phyloP scores from a whole-genome alignment of 148 eudicot species.

The Chenopodium quinoa region DNA sequence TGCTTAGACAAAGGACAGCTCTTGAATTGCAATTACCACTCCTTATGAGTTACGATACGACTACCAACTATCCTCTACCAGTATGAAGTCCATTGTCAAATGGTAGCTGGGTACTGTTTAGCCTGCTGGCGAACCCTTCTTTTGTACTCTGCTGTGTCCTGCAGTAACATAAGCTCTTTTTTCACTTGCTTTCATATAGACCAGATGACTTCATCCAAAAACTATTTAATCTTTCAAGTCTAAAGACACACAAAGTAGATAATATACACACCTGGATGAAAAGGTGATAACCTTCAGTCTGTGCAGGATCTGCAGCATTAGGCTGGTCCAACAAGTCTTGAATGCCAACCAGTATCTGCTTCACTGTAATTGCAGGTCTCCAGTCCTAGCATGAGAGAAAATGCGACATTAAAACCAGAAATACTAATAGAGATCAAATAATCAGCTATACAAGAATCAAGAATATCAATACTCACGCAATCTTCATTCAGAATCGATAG shows the following conservation, averaged over 20 bases:
- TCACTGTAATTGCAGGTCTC: conserved; percentile 90
- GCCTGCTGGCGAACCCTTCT: conserved; percentile 77
- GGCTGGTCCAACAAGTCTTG: conserved; percentile 83
- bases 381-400: conserved; percentile 49
- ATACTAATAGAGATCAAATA: not conserved
- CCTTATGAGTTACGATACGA: conserved; percentile 13
- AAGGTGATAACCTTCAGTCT: conserved; percentile 74
- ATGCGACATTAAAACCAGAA: conserved; percentile 1
- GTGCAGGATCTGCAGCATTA: conserved; percentile 73
- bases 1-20: conserved; percentile 8
- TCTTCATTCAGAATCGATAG: conserved; percentile 82
- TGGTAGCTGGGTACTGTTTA: conserved; percentile 54
- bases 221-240: not conserved
- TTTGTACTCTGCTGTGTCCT: conserved; percentile 80
- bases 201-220: not conserved
- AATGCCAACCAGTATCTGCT: conserved; percentile 80
- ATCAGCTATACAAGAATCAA: conserved; percentile 6
- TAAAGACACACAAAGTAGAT: not conserved
- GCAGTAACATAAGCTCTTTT: conserved; percentile 19
- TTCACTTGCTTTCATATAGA: not conserved
- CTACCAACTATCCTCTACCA: conserved; percentile 10
- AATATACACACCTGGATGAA: conserved; percentile 59
- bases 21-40: not conserved
- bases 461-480: conserved; percentile 46
- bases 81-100: conserved; percentile 24